Percentiles rank a stretch among this genome's conserved stretches.
Evolutionary conservation across 768 basidiomycete species (phyloP).

Genomic region (Trametes cubensis): DNA sequence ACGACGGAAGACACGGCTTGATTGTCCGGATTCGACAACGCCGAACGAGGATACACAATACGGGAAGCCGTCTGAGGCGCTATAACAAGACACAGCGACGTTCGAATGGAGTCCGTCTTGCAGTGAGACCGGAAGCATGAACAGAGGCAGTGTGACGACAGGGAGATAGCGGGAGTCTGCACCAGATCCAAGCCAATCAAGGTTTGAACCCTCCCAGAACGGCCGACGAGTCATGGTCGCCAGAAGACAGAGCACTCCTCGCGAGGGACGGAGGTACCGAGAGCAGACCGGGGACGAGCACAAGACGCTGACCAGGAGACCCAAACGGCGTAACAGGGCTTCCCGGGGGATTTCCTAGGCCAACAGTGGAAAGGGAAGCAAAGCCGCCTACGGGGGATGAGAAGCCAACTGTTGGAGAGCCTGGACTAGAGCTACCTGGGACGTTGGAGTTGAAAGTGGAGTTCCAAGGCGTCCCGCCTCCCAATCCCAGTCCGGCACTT

Average conservation of each 20-base stretch:
- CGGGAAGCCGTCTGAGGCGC: no score
- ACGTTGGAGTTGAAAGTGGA: background rate
- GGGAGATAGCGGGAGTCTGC: no score
- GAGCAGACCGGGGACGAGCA: background rate
- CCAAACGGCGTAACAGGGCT: conserved; percentile 4
- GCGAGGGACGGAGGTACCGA: background rate
- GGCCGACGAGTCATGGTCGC: background rate
- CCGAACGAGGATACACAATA: no score
- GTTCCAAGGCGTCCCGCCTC: background rate
- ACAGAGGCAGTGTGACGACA: no score
- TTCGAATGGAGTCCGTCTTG: no score
- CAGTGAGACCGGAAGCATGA: no score
- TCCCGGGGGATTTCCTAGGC: background rate
- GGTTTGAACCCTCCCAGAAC: background rate
- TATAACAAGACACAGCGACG: no score
- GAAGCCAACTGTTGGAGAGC: background rate
- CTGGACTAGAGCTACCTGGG: background rate
- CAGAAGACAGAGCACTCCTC: no score
- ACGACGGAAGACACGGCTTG: no score
- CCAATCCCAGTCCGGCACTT: conserved; percentile 3
- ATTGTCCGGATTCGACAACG: no score
- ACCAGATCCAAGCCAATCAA: no score
- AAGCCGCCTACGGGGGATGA: background rate
- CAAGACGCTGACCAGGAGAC: background rate
- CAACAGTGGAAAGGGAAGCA: background rate